Evolutionary conservation across 805 yeast species (phyloP), one percentile per base, ranked within the genome.

Genomic region (Starmera amethionina): DNA sequence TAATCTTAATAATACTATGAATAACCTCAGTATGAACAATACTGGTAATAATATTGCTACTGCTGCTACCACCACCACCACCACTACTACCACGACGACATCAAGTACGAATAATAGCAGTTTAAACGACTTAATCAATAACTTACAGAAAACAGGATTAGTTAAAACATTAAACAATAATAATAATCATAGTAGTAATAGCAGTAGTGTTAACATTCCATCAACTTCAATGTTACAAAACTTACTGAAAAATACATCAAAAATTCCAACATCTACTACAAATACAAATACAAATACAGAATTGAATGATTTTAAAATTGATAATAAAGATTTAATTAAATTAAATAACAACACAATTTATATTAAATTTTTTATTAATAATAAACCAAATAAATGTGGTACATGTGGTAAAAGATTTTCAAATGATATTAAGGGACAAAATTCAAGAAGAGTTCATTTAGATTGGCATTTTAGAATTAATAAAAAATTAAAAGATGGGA

Each of bases 391-490:
- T 46, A 90, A 87, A 59, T 93, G 98, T 65, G 75, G 84, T 13
- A 78, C 80, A 15, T 93, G 98, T 64, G 94, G 97, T 19, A 85
- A 85, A 57, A 64, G 99, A 46, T 93, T 87, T 56, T 68, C 75
- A 4, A 72, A 73, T 40, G 74, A 79, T 30, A 64, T 60, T 3
- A 73, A 68, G 37, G 94, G 87, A 13, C 63, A 60, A 32, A 60
- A 60, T 6, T 61, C 63, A 37, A 73, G 73, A 43, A 74, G 79
- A 39, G 68, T 75, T 14, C 98, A 93, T 61, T 64, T 87, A 48
- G 98, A 90, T 60, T 90, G 97, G 97, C 97, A 90, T 65, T 88
- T 87, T 66, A 74, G 97, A 51, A 82, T 86, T 35, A 90, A 87
- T 59, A 86, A 85, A 56, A 79, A 82, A 51, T 66, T 84, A 37